Evolutionary conservation across 1,284 basidiomycete genomes (phyloP).

Genomic region (Hortiboletus rubellus): DNA sequence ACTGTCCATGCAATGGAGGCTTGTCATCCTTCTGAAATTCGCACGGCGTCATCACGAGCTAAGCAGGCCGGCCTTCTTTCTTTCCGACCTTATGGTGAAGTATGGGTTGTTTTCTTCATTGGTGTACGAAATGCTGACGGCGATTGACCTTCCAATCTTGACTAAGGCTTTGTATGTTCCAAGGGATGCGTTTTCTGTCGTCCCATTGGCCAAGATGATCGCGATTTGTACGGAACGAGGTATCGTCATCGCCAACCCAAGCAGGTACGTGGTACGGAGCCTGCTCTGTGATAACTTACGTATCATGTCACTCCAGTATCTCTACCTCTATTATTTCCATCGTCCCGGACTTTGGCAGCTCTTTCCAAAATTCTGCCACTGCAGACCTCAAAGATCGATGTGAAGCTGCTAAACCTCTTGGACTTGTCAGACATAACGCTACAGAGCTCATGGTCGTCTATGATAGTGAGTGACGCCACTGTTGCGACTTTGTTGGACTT

Average conservation of each 20-base stretch:
- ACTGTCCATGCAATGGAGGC: constrained; percentile 51
- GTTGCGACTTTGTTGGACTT: not conserved
- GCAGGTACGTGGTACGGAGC: constrained; percentile 45
- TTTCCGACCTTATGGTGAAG: constrained; percentile 64
- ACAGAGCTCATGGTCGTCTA: constrained; percentile 69
- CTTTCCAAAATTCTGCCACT: constrained; percentile 44
- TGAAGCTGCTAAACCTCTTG: constrained; percentile 61
- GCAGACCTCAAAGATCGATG: constrained; percentile 58
- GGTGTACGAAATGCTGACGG: not conserved
- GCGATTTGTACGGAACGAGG: constrained; percentile 64
- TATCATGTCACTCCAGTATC: constrained; percentile 34
- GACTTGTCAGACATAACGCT: constrained; percentile 57
- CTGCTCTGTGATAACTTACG: not conserved
- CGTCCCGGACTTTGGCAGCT: constrained; percentile 61
- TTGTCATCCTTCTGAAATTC: constrained; percentile 31
- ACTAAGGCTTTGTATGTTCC: constrained; percentile 64
- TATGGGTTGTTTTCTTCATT: constrained; percentile 33
- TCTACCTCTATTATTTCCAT: constrained; percentile 43
- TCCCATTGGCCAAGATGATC: constrained; percentile 57
- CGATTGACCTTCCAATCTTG: constrained; percentile 1
- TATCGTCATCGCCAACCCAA: constrained; percentile 64
- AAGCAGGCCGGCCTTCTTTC: constrained; percentile 34
- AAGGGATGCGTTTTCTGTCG: constrained; percentile 61
- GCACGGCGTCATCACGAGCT: constrained; percentile 36
- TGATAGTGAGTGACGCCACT: constrained; percentile 51